Evolutionary conservation across 2,329 filamentous ascomycete species (phyloP).

Genomic region (Sphaerostilbella broomeana): DNA sequence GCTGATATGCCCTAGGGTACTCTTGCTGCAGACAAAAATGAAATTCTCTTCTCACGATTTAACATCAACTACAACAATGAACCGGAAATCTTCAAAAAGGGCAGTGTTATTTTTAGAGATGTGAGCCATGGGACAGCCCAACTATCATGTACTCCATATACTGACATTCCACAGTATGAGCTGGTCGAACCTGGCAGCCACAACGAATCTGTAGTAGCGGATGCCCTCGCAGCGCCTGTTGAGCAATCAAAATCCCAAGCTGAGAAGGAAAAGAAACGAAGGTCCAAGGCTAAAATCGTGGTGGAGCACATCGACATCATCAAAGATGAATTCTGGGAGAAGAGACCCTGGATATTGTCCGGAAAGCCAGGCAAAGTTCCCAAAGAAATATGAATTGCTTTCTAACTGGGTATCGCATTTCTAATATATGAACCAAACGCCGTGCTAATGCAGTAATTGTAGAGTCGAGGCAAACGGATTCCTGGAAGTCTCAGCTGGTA

Average conservation of each 20-base stretch:
- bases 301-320: constrained; percentile 91
- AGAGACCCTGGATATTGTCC: constrained; percentile 74
- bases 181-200: constrained; percentile 54
- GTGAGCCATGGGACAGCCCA: constrained; percentile 36
- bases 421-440: constrained; percentile 23
- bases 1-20: constrained; percentile 57
- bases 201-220: constrained; percentile 39
- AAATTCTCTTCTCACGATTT: constrained; percentile 85
- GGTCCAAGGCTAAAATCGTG: constrained; percentile 72
- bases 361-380: constrained; percentile 66
- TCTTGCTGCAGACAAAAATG: constrained; percentile 82
- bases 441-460: constrained; percentile 18
- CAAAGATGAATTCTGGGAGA: constrained; percentile 88
- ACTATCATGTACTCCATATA: neutral
- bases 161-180: constrained; percentile 52
- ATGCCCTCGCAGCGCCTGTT: constrained; percentile 44
- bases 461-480: too few species aligned
- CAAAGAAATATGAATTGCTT: constrained; percentile 43
- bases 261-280: constrained; percentile 76
- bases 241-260: constrained; percentile 69
- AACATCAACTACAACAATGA: constrained; percentile 98
- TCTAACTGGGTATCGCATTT: constrained; percentile 27
- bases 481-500: constrained; percentile 3
- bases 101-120: constrained; percentile 81
- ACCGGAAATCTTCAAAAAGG: constrained; percentile 85